Percentiles rank a stretch among this genome's conserved stretches.
Conservation (phyloP, 139 green algal species). For the Zygnema cylindricum region DNA sequence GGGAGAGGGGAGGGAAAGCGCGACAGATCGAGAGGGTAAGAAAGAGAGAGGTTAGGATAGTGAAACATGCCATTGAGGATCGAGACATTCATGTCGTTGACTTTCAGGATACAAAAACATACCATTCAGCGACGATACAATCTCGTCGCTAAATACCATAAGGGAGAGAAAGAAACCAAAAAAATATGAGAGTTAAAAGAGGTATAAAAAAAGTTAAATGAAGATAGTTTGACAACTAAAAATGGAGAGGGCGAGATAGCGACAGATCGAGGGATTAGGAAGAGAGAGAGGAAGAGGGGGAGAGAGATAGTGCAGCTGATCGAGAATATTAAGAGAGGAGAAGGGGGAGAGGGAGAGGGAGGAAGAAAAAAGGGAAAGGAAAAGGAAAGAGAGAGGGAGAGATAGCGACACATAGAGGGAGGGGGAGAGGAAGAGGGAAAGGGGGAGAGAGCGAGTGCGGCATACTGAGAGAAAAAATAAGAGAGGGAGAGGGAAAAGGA, state of each 20-base stretch:
- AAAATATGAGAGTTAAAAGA: too few relatives aligned
- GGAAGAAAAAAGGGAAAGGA: not conserved
- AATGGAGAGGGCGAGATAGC: constrained; percentile 22
- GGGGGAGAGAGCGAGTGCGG: not conserved
- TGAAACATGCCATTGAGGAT: too few relatives aligned
- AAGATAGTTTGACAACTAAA: too few relatives aligned
- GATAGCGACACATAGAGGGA: too few relatives aligned
- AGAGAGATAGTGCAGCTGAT: not conserved
- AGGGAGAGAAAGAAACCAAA: too few relatives aligned
- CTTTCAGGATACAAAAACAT: not conserved
- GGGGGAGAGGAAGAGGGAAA: constrained; percentile 1
- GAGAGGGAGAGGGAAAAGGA: not conserved
- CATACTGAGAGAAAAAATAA: not conserved
- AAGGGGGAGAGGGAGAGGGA: not conserved
- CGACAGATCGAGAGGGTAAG: too few relatives aligned
- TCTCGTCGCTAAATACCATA: too few relatives aligned
- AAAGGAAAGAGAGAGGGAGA: too few relatives aligned
- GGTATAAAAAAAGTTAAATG: constrained; percentile 22
- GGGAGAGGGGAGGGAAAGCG: too few relatives aligned
- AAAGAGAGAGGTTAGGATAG: too few relatives aligned
- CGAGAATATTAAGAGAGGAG: not conserved
- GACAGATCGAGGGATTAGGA: constrained; percentile 36
- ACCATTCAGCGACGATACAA: too few relatives aligned
- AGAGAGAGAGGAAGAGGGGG: not conserved
- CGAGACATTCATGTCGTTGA: constrained; percentile 41